Evolutionary conservation across 2,329 filamentous ascomycete species (phyloP).

Genomic region (Sclerotinia spermophila): DNA sequence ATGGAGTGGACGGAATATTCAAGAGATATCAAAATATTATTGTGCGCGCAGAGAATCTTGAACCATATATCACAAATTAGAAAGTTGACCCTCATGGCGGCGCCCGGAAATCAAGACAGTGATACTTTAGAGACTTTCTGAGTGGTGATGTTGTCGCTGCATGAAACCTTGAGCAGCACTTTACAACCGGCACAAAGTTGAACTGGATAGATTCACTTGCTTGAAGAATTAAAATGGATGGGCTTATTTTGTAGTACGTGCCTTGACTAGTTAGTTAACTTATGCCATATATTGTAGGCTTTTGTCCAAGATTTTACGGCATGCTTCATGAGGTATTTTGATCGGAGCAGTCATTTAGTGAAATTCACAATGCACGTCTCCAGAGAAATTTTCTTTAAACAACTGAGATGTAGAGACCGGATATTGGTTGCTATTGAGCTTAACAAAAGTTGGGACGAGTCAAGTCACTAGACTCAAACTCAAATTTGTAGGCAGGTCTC

Average conservation of each 20-base stretch:
- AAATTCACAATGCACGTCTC: not conserved
- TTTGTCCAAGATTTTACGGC: not conserved
- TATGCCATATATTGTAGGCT: not conserved
- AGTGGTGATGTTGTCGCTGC: not conserved
- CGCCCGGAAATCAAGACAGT: not conserved
- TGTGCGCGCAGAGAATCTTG: too few relatives aligned
- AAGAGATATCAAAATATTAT: too few relatives aligned
- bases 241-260: not conserved
- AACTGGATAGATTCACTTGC: too few relatives aligned
- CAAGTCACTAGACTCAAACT: not conserved
- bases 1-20: too few relatives aligned
- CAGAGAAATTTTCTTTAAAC: too few relatives aligned
- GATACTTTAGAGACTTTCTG: not conserved
- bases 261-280: not conserved
- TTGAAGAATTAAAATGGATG: not conserved
- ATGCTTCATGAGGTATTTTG: not conserved
- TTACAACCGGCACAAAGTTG: not conserved
- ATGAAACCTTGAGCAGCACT: not conserved
- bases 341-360: not conserved
- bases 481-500: not conserved
- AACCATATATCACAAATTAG: too few relatives aligned
- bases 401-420: too few relatives aligned
- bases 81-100: too few relatives aligned
- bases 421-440: too few relatives aligned
- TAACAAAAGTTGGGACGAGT: not conserved